phyloP scores from a whole-genome alignment of 768 basidiomycete species.

The Rhizopogon roseolus region DNA sequence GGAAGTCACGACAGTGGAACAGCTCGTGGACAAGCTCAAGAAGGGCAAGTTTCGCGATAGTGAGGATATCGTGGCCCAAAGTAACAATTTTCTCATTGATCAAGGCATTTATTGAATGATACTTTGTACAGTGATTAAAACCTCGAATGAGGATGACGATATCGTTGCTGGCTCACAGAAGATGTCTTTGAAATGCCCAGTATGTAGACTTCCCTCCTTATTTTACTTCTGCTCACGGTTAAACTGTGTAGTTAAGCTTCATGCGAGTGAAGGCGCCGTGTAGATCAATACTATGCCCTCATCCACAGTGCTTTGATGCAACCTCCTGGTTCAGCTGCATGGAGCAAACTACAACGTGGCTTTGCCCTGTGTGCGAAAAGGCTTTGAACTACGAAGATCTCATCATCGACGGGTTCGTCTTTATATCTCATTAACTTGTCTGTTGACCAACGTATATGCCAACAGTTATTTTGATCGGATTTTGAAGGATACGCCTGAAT shows the following conservation, averaged over 20 bases:
- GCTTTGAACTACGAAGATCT: conserved; percentile 74
- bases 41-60: conserved; percentile 60
- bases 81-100: conserved; percentile 38
- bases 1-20: conserved; percentile 65
- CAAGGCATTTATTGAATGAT: neutral
- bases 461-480: conserved; percentile 85
- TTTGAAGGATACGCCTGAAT: conserved; percentile 68
- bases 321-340: conserved; percentile 91
- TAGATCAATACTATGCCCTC: conserved; percentile 83
- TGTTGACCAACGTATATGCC: neutral
- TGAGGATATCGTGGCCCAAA: conserved; percentile 59
- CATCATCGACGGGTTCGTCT: conserved; percentile 82
- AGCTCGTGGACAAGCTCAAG: conserved; percentile 65
- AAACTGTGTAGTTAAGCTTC: conserved; percentile 65
- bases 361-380: conserved; percentile 91
- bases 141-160: conserved; percentile 75
- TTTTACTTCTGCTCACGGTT: neutral
- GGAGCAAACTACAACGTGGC: conserved; percentile 94
- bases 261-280: conserved; percentile 80
- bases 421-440: neutral
- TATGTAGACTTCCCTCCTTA: conserved; percentile 33
- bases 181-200: conserved; percentile 92
- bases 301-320: conserved; percentile 95
- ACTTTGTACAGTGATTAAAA: conserved; percentile 47
- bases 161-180: conserved; percentile 87